phyloP scores from a whole-genome alignment of 352 stramenopile species.

The Globisporangium alternatum region DNA sequence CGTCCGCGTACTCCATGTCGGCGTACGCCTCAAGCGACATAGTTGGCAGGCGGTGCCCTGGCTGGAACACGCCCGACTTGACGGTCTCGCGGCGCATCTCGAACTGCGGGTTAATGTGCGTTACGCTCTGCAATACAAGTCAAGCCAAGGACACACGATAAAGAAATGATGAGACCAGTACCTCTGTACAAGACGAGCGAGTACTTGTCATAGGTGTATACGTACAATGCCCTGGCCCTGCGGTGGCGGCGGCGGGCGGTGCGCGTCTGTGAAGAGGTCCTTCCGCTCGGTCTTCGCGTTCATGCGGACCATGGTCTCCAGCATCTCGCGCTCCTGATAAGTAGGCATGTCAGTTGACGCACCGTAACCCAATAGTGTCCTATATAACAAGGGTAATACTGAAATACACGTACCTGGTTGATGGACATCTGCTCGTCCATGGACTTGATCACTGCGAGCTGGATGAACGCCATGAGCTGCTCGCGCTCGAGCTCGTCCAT shows the following conservation, averaged over 20 bases:
- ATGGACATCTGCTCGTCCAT: conserved; percentile 76
- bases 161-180: background rate
- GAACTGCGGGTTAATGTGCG: conserved; percentile 82
- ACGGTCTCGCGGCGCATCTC: conserved; percentile 88
- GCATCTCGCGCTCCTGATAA: conserved; percentile 65
- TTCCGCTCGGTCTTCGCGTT: conserved; percentile 52
- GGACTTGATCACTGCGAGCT: conserved; percentile 69
- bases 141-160: conserved; percentile 1
- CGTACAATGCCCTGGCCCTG: conserved; percentile 81
- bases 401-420: conserved; percentile 40
- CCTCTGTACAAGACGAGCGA: background rate
- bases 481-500: conserved; percentile 77
- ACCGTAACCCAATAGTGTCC: no score
- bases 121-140: conserved; percentile 57
- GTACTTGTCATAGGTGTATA: background rate
- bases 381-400: background rate
- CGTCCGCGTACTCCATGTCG: conserved; percentile 84
- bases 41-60: conserved; percentile 94
- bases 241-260: conserved; percentile 49
- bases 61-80: conserved; percentile 91
- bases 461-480: conserved; percentile 78
- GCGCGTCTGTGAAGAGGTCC: conserved; percentile 69
- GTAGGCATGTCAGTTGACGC: no score
- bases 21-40: conserved; percentile 95
- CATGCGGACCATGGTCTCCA: conserved; percentile 86